phyloP scores from a whole-genome alignment of 1,284 basidiomycete genomes.

The Naganishia sp. region DNA sequence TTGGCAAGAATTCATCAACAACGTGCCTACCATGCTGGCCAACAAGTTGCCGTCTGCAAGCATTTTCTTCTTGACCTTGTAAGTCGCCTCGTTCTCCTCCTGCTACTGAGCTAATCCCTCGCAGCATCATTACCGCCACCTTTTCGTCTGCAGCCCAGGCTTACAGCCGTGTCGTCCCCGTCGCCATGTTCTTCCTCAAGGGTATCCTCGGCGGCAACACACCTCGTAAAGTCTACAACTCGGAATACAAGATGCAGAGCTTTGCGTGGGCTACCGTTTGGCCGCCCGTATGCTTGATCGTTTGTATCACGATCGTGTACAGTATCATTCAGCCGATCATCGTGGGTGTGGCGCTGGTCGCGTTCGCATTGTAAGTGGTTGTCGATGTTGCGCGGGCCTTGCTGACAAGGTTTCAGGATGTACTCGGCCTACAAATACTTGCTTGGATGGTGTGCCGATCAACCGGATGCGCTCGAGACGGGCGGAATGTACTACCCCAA shows the following conservation, averaged over 20 bases:
- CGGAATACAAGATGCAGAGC: slow-evolving; percentile 39
- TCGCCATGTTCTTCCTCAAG: slow-evolving; percentile 83
- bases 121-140: slow-evolving; percentile 49
- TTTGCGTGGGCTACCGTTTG: slow-evolving; percentile 46
- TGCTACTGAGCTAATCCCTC: not conserved
- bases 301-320: slow-evolving; percentile 50
- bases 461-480: slow-evolving; percentile 50
- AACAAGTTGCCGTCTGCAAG: slow-evolving; percentile 75
- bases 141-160: slow-evolving; percentile 73
- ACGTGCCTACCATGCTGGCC: slow-evolving; percentile 69
- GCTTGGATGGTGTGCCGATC: slow-evolving; percentile 52
- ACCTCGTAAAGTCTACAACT: slow-evolving; percentile 62
- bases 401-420: slow-evolving; percentile 30
- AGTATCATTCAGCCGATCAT: slow-evolving; percentile 54
- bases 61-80: slow-evolving; percentile 90
- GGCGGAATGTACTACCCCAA: slow-evolving; percentile 54
- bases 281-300: slow-evolving; percentile 37
- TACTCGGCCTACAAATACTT: slow-evolving; percentile 54
- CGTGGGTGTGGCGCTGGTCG: slow-evolving; percentile 44
- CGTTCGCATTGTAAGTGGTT: slow-evolving; percentile 40
- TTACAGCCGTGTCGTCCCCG: slow-evolving; percentile 74
- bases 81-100: slow-evolving; percentile 24
- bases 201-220: slow-evolving; percentile 81
- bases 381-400: not conserved
- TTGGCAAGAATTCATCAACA: slow-evolving; percentile 65